A percentile compares a stretch with the other conserved stretches of the same genome.
These are phyloP conservation scores for Penicillium taxi DNA, from an alignment of 495 filamentous ascomycete species.

Conservation along the genomic window DNA sequence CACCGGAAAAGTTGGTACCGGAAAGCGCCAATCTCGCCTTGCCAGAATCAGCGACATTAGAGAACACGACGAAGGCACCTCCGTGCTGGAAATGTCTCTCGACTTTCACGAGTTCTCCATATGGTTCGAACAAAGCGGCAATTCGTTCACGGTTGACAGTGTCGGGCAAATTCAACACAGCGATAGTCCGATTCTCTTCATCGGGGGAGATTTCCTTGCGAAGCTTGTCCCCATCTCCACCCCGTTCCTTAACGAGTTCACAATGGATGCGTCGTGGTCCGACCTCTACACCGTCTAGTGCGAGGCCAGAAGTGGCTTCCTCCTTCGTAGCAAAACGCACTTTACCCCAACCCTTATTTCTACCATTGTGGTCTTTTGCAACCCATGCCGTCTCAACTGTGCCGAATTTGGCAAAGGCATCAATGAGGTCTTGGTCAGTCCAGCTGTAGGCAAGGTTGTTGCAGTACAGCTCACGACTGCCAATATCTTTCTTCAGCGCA, in stretches of 20 bases:
- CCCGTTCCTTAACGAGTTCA: no score
- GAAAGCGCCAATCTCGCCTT: constrained; percentile 69
- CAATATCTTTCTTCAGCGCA: constrained; percentile 64
- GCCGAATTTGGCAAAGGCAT: constrained; percentile 67
- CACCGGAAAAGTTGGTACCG: constrained; percentile 54
- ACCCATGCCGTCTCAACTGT: constrained; percentile 61
- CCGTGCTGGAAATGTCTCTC: constrained; percentile 61
- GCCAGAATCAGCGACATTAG: constrained; percentile 58
- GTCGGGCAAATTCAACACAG: constrained; percentile 55
- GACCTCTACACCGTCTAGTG: constrained; percentile 64
- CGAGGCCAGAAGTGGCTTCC: constrained; percentile 58
- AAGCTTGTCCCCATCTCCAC: no score
- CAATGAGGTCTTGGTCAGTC: constrained; percentile 57
- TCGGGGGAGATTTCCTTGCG: no score
- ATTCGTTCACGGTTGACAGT: constrained; percentile 59
- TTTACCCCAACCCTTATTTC: constrained; percentile 66
- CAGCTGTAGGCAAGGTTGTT: constrained; percentile 60
- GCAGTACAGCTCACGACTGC: constrained; percentile 78
- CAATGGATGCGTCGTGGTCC: constrained; percentile 64
- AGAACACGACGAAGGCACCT: constrained; percentile 84
- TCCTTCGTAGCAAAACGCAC: constrained; percentile 67
- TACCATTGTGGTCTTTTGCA: constrained; percentile 53
- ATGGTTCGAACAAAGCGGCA: constrained; percentile 52
- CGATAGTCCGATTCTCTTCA: constrained; percentile 39
- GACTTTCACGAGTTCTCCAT: constrained; percentile 48